These are phyloP conservation scores for Botrytis paeoniae DNA, from an alignment of 2,329 filamentous ascomycete species.

Conservation along the genomic window DNA sequence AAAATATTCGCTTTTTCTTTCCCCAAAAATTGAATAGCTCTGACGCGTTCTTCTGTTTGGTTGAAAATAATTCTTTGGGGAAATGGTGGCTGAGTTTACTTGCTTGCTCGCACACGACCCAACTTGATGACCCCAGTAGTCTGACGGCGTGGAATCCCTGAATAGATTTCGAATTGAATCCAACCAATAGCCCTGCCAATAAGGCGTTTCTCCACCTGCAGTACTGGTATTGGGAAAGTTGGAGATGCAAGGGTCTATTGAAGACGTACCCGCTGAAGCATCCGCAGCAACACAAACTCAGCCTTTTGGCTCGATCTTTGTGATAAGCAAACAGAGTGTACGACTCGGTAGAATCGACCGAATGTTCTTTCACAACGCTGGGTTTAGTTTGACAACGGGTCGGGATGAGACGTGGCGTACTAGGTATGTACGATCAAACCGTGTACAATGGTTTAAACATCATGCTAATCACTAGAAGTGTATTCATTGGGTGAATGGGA, in stretches of 20 bases:
- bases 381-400: constrained; percentile 16
- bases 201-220: constrained; percentile 15
- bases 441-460: constrained; percentile 8
- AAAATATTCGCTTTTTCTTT: not conserved
- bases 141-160: constrained; percentile 14
- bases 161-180: constrained; percentile 6
- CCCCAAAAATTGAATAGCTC: not conserved
- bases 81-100: constrained; percentile 16
- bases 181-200: constrained; percentile 7
- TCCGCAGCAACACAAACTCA: constrained; percentile 29
- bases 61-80: constrained; percentile 3
- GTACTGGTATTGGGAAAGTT: not conserved
- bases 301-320: constrained; percentile 17
- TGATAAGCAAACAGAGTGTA: constrained; percentile 29
- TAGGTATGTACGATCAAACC: constrained; percentile 16
- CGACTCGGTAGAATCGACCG: constrained; percentile 28
- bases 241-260: constrained; percentile 6
- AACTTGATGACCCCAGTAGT: constrained; percentile 15
- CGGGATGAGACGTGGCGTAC: constrained; percentile 13
- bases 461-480: not conserved
- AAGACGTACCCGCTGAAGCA: constrained; percentile 16
- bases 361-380: constrained; percentile 20
- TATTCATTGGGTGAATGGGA: not conserved
- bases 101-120: constrained; percentile 13
- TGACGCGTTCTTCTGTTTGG: not conserved